Percentiles rank a stretch among this genome's conserved stretches.
Conservation (phyloP, 768 basidiomycete species). For the Xerocomellus amylosporus region DNA sequence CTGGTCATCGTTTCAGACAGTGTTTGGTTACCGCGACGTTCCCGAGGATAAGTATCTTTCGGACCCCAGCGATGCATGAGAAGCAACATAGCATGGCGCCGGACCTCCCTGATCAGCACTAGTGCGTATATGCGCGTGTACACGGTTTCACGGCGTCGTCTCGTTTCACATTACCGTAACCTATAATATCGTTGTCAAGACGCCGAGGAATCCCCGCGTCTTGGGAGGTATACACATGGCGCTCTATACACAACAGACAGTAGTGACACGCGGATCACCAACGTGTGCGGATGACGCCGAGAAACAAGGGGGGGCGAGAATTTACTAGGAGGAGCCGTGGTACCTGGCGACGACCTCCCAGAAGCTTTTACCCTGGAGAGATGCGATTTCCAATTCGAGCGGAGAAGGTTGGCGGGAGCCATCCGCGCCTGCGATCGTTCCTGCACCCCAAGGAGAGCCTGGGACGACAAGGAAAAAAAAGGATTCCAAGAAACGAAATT, state of each 20-base stretch:
- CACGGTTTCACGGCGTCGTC: too few relatives aligned
- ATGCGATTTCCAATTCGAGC: constrained; percentile 57
- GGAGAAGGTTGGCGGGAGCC: constrained; percentile 59
- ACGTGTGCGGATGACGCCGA: background rate
- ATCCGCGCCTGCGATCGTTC: constrained; percentile 54
- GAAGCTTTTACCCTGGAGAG: constrained; percentile 56
- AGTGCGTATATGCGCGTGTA: too few relatives aligned
- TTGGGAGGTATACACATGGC: background rate
- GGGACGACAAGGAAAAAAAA: background rate
- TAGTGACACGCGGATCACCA: background rate
- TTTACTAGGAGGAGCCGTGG: constrained; percentile 13
- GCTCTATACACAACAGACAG: background rate
- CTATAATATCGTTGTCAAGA: background rate
- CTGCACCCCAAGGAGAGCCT: constrained; percentile 85
- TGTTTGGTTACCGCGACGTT: too few relatives aligned
- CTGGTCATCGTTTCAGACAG: too few relatives aligned
- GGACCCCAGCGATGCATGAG: too few relatives aligned
- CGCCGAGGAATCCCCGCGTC: background rate
- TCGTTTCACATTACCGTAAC: background rate
- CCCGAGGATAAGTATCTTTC: too few relatives aligned
- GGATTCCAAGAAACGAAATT: background rate
- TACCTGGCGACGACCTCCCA: constrained; percentile 45
- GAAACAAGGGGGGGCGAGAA: background rate
- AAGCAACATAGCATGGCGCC: too few relatives aligned
- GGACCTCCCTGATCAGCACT: too few relatives aligned